Base-by-base conservation (phyloP, 1,139 yeast species). In the Kurtzmaniella quercitrusa region DNA sequence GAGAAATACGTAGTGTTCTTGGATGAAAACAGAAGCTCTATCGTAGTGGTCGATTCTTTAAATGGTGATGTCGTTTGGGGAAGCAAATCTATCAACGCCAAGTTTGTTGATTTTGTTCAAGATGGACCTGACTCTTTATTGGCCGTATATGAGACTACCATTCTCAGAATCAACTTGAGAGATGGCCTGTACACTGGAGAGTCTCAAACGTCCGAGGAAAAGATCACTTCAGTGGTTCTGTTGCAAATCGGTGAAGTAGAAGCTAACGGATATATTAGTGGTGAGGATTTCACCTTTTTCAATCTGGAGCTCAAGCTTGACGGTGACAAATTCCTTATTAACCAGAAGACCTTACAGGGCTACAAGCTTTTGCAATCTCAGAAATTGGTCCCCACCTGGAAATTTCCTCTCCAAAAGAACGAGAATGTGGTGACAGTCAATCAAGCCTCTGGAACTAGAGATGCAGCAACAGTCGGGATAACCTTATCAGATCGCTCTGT, bases 401-500 rank as follows among this genome's bases (percentile, higher is more conserved):
- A 52, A 29, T 65, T 66, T 46, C 37, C 48, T 2, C 50, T 52
- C 23, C 42, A 43, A 7, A 44, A 45, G 15, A 64, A 58, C 34
- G 41, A 45, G 31, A 47, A 55, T 4, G 47, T 68, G 9, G 36
- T 63, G 1, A 37, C 47, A 2, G 53, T 59, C 34, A 48, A 56
- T 12, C 47, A 56, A 10, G 68, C 65, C 23, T 77, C 77, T 11
- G 60, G 63, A 16, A 73, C 38, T 18, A 18, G 24, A 36, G 38
- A 19, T 19, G 15, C 82, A 2, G 79, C 84, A 1, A 82, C 85
- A n/a, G 63, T 84, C 42, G 97, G 95, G 12, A 75, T 79, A 34
- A 77, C 86, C 1, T 66, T 85, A 36, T 83, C 85, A 17, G 82
- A 86, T 54, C 77, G 89, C 55, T 73, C 83, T 1, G 94, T 90